phyloP scores from a whole-genome alignment of 1,284 basidiomycete species.

The Ceratobasidium sp. region DNA sequence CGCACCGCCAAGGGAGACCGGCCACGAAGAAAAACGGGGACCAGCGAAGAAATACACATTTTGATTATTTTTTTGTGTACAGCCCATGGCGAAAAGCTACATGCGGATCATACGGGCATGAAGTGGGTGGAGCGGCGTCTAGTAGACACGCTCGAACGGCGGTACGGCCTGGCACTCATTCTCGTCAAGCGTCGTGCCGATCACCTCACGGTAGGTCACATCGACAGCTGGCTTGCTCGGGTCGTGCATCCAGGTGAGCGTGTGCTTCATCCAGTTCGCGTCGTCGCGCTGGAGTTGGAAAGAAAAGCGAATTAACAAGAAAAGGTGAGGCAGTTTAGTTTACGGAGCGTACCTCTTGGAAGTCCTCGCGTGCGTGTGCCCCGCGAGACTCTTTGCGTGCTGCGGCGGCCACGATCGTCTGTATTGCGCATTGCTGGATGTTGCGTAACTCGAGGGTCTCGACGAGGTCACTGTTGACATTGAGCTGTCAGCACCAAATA shows the following conservation, averaged over 20 bases:
- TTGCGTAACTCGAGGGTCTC: constrained; percentile 98
- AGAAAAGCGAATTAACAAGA: constrained; percentile 11
- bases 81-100: constrained; percentile 6
- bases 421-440: constrained; percentile 92
- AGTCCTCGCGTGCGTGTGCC: constrained; percentile 98
- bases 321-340: constrained; percentile 11
- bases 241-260: constrained; percentile 87
- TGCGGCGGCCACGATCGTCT: constrained; percentile 95
- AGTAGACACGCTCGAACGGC: constrained; percentile 89
- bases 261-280: constrained; percentile 94
- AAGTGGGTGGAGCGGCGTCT: constrained; percentile 5
- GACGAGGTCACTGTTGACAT: constrained; percentile 78
- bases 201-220: constrained; percentile 90
- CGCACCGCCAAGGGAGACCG: not conserved
- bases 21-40: not conserved
- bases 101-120: not conserved
- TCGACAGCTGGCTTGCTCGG: constrained; percentile 80
- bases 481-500: not conserved
- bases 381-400: constrained; percentile 97
- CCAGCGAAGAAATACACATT: constrained; percentile 1
- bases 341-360: constrained; percentile 73
- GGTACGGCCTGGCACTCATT: constrained; percentile 93
- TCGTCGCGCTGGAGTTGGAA: constrained; percentile 78
- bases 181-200: constrained; percentile 89
- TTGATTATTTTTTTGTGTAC: constrained; percentile 24